Evolutionary conservation across 352 stramenopile genomes (phyloP).

Genomic region (Pythium coloratum): DNA sequence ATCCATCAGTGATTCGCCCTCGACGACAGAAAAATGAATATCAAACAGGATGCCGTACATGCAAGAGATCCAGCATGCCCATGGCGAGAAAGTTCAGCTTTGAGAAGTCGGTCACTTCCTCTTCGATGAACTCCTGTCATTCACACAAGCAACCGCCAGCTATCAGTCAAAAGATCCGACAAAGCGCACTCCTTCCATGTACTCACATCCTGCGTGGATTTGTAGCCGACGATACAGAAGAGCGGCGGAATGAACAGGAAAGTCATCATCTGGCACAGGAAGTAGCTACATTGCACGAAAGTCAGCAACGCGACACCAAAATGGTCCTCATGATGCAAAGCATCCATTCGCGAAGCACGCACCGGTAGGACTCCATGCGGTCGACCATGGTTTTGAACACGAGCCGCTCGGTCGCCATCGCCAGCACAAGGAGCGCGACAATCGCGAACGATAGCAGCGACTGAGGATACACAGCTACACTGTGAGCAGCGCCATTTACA

Average conservation of each 20-base stretch:
- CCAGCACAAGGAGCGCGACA: conserved; percentile 70
- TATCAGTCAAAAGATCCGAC: neutral
- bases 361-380: conserved; percentile 89
- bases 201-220: conserved; percentile 70
- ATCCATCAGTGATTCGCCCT: too few species aligned
- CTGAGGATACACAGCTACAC: conserved; percentile 25
- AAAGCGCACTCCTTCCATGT: neutral
- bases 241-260: conserved; percentile 88
- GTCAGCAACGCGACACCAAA: neutral
- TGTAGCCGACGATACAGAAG: conserved; percentile 88
- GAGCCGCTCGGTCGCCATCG: conserved; percentile 82
- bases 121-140: conserved; percentile 76
- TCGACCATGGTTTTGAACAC: conserved; percentile 90
- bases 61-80: conserved; percentile 77
- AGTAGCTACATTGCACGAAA: conserved; percentile 52
- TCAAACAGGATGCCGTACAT: conserved; percentile 38
- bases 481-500: neutral
- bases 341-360: neutral
- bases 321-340: neutral
- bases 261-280: conserved; percentile 85
- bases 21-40: neutral
- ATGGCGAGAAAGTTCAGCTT: conserved; percentile 89
- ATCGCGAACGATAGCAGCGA: conserved; percentile 74
- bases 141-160: neutral
- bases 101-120: conserved; percentile 83